phyloP scores from a whole-genome alignment of 1,284 basidiomycete genomes.

The Filobasidium uniguttulatum region DNA sequence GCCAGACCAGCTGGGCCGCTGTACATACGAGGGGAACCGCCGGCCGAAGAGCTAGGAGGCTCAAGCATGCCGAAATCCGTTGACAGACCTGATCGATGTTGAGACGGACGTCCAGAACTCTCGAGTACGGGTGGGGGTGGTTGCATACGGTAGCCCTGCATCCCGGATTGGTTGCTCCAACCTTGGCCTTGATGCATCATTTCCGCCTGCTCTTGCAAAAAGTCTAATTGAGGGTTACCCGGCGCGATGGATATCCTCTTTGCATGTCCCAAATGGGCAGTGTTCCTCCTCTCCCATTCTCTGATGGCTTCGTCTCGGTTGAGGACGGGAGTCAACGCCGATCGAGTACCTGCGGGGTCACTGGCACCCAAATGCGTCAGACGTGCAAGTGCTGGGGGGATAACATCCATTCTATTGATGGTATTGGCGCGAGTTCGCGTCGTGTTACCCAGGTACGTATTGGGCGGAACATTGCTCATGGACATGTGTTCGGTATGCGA shows the following conservation, averaged over 20 bases:
- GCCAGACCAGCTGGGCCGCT: no score
- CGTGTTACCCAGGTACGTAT: constrained; percentile 47
- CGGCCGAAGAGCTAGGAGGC: constrained; percentile 12
- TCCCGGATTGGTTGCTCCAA: constrained; percentile 20
- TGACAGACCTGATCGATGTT: constrained; percentile 28
- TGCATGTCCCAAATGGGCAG: constrained; percentile 20
- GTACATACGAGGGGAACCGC: constrained; percentile 24
- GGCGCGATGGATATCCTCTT: constrained; percentile 36
- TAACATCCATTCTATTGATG: constrained; percentile 66
- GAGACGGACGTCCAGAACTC: constrained; percentile 12
- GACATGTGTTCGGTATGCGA: constrained; percentile 27
- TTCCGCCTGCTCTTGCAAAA: constrained; percentile 81
- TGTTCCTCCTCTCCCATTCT: constrained; percentile 72
- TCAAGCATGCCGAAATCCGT: constrained; percentile 21
- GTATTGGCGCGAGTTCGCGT: constrained; percentile 66
- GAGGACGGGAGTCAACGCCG: constrained; percentile 69
- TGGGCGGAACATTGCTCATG: constrained; percentile 41
- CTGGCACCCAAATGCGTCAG: constrained; percentile 71
- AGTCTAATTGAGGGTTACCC: constrained; percentile 75
- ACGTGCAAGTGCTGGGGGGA: constrained; percentile 79
- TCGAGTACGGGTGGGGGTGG: constrained; percentile 13
- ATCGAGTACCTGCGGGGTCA: constrained; percentile 55
- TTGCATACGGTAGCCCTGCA: constrained; percentile 17
- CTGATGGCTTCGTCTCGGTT: constrained; percentile 78
- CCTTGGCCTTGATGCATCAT: constrained; percentile 44